A percentile compares a stretch with the other conserved stretches of the same genome.
These are phyloP conservation scores for Xylaria palmicola DNA, from an alignment of 495 filamentous ascomycete species.

Conservation along the genomic window DNA sequence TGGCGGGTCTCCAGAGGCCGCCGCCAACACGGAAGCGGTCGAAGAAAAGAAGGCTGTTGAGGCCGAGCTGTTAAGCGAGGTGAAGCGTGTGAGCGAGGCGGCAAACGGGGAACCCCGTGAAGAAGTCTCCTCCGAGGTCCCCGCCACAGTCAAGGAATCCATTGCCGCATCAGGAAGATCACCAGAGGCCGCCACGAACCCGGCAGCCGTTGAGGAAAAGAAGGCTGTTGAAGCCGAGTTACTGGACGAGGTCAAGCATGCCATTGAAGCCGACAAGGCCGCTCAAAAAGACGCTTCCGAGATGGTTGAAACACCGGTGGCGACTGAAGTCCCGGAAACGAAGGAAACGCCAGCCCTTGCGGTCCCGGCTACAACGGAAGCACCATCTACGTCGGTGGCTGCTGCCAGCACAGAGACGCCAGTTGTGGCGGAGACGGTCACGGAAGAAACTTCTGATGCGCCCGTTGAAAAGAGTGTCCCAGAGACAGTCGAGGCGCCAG, in stretches of 20 bases:
- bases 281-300: conserved; percentile 8
- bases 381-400: conserved; percentile 15
- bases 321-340: conserved; percentile 17
- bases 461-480: conserved; percentile 2
- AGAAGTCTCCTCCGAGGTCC: conserved; percentile 56
- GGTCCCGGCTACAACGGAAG: conserved; percentile 9
- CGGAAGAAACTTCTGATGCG: conserved; percentile 12
- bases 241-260: conserved; percentile 44
- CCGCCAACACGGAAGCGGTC: conserved; percentile 63
- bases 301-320: conserved; percentile 24
- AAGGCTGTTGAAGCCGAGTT: conserved; percentile 70
- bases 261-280: conserved; percentile 15
- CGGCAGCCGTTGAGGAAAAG: conserved; percentile 73
- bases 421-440: background rate
- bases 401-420: conserved; percentile 19
- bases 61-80: conserved; percentile 58
- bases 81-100: conserved; percentile 30
- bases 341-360: conserved; percentile 19
- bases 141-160: conserved; percentile 71
- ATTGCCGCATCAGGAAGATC: conserved; percentile 59
- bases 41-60: conserved; percentile 78
- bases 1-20: conserved; percentile 66
- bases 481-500: conserved; percentile 25
- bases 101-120: conserved; percentile 33
- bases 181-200: conserved; percentile 70